These are phyloP conservation scores for Aspergillus quadrilineatus DNA, from an alignment of 2,329 filamentous ascomycete species.

Conservation along the genomic window DNA sequence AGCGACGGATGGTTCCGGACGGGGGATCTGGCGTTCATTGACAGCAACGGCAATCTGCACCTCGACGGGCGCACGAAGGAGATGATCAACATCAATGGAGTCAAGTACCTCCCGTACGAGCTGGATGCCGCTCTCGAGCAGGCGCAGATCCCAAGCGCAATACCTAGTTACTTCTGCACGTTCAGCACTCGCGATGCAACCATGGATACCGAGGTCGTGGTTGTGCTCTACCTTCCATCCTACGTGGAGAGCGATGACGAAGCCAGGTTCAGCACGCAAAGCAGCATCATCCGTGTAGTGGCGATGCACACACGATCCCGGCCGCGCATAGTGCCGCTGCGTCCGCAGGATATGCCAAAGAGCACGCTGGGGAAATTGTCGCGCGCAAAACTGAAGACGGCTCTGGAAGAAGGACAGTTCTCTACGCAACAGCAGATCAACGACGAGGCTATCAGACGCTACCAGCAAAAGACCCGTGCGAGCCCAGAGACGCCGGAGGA, in stretches of 20 bases:
- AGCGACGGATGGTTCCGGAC: constrained; percentile 35
- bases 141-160: neutral
- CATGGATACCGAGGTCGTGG: neutral
- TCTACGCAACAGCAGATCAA: neutral
- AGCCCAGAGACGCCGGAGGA: neutral
- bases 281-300: neutral
- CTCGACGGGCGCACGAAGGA: neutral
- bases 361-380: neutral
- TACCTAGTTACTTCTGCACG: neutral
- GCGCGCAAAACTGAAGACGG: neutral
- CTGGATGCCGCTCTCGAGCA: neutral
- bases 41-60: neutral
- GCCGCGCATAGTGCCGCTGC: neutral
- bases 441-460: neutral
- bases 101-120: neutral
- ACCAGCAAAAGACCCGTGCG: neutral
- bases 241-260: neutral
- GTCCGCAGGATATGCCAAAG: neutral
- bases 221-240: neutral
- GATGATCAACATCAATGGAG: neutral
- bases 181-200: neutral
- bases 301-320: neutral
- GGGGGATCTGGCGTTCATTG: constrained; percentile 19
- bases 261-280: neutral
- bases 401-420: neutral